A percentile compares a stretch with the other conserved stretches of the same genome.
Evolutionary conservation across 1,139 yeast species (phyloP).

Genomic region (Saccharomycopsis crataegensis): DNA sequence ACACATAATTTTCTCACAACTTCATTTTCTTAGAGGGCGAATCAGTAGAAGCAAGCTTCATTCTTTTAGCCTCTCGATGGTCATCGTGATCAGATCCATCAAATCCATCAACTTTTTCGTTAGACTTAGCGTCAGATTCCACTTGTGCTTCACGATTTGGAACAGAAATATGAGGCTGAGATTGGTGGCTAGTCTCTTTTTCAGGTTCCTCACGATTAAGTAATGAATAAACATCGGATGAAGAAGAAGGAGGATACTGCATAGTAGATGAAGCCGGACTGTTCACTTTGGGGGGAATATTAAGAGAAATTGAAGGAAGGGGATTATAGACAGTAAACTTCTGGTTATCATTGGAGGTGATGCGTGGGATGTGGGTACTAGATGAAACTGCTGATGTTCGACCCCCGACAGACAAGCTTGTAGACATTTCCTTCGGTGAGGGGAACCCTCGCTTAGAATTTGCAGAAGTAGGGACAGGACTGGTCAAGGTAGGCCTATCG

Average conservation of each 20-base stretch:
- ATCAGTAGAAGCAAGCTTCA: background rate
- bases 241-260: background rate
- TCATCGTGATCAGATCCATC: background rate
- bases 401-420: background rate
- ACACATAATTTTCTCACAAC: background rate
- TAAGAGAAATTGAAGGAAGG: background rate
- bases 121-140: background rate
- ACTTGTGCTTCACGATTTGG: no score
- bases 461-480: background rate
- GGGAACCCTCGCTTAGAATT: background rate
- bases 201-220: slow-evolving; percentile 4
- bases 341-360: no score
- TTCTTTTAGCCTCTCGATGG: slow-evolving; percentile 1
- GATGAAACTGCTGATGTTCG: background rate
- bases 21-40: background rate
- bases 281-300: no score
- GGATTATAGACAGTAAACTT: background rate
- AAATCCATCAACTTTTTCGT: background rate
- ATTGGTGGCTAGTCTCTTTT: background rate
- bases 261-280: background rate
- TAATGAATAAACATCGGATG: slow-evolving; percentile 13
- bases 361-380: background rate
- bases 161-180: background rate
- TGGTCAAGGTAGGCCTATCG: background rate
- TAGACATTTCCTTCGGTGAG: no score